Evolutionary conservation across 495 filamentous ascomycete species (phyloP), one percentile per base, ranked within the genome.

Genomic region (Sporormia fimetaria): DNA sequence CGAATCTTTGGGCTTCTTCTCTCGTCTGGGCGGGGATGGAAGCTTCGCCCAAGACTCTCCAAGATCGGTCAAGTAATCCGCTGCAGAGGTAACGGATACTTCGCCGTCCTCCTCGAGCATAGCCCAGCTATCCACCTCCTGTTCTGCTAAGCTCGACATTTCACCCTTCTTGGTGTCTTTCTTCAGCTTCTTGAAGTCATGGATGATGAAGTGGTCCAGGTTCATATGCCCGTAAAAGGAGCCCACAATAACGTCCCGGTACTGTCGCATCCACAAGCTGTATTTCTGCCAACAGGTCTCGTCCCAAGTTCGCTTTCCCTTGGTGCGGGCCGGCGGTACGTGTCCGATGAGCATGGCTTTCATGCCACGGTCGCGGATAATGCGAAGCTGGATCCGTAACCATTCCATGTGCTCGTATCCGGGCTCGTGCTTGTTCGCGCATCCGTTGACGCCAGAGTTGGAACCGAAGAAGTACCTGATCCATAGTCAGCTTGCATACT

Each of bases 231-330:
- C 90, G 50, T 82, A 99, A 11, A 90, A 40, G 11, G 75, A 74
- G 5, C 73, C 73, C 24, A 86, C 71, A 8, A 99, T 66, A 8
- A 99, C 78, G 59, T 99, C 90, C 24, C 92, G 81, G 53, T 86
- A 99, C 52, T 86, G 83, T 52, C 75, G 68, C 49, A 87, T 59
- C 85, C 86, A 95, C 2, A 95, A 65, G 0, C 87, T 81, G 61
- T 94, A 99, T 57, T 94, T 94, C 59, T 94, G 90, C 90, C 92
- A 99, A 63, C 90, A 99, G 0, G 81, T 85, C 63, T 83, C 78
- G 44, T 94, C 86, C 90, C 90, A 98, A 49, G 72, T 74, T 41
- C 67, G 68, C 68, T 98, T 98, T 53, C 73, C 75, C 1, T 78
- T 71, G 0, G 84, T 85, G 52, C 86, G 69, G 1, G 87, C 87